Conservation (phyloP, 2,329 filamentous ascomycete species). For the Thermothelomyces thermophilus region DNA sequence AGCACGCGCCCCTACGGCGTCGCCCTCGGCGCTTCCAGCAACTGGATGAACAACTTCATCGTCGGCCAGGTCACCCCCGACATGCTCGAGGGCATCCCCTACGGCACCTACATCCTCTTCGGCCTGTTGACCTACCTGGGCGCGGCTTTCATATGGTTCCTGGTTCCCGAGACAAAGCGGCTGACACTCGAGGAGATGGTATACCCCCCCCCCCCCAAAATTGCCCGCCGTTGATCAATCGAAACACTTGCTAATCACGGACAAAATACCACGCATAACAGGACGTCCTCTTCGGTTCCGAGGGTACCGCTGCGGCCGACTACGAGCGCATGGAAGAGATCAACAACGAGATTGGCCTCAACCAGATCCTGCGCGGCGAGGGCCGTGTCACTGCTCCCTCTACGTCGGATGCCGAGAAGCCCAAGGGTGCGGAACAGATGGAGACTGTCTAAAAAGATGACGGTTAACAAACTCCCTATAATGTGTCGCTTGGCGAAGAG, state of each 20-base stretch:
- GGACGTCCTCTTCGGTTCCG: conserved; percentile 61
- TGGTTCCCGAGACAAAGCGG: conserved; percentile 59
- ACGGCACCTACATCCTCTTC: conserved; percentile 68
- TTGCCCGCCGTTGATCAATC: too few species aligned
- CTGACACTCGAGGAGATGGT: conserved; percentile 60
- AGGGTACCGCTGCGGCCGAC: conserved; percentile 60
- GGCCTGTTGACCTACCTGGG: conserved; percentile 58
- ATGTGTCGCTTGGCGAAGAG: too few species aligned
- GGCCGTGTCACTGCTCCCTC: neutral
- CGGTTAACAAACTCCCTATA: neutral
- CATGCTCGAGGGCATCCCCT: conserved; percentile 57
- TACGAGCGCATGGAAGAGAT: conserved; percentile 67
- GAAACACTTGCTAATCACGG: neutral
- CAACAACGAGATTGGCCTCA: conserved; percentile 61
- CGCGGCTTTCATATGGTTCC: conserved; percentile 55
- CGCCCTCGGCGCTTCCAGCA: conserved; percentile 58
- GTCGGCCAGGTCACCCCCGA: conserved; percentile 65
- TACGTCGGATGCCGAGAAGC: conserved; percentile 11
- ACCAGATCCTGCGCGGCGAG: conserved; percentile 31
- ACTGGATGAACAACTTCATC: conserved; percentile 59
- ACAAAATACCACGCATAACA: conserved; percentile 18
- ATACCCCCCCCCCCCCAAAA: neutral
- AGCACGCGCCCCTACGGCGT: conserved; percentile 65
- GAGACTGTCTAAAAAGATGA: neutral
- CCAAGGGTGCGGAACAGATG: conserved; percentile 1